phyloP scores from a whole-genome alignment of 371 early-diverging fungal species.

The Mucor sp. region DNA sequence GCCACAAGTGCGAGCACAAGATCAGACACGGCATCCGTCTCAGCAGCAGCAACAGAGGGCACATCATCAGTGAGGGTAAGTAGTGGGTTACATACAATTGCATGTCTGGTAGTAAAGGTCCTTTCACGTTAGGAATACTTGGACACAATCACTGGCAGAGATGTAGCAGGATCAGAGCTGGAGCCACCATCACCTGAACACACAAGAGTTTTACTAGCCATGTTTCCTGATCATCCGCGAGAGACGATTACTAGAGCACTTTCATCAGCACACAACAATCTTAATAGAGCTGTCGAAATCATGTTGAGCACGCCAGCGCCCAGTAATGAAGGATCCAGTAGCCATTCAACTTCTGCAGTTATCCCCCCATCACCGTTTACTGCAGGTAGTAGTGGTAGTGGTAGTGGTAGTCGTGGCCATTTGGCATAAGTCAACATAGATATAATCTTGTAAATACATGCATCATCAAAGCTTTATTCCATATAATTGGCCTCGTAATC shows the following conservation, averaged over 20 bases:
- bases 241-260: constrained; percentile 58
- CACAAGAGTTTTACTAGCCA: constrained; percentile 49
- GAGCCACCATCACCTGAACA: constrained; percentile 55
- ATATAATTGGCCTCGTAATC: not conserved
- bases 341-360: not conserved
- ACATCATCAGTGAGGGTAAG: constrained; percentile 31
- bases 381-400: not conserved
- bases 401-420: not conserved
- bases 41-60: constrained; percentile 16
- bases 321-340: constrained; percentile 10
- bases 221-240: constrained; percentile 62
- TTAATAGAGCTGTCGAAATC: constrained; percentile 60
- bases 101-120: not conserved
- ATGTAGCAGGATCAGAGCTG: constrained; percentile 36
- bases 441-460: not conserved
- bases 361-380: not conserved
- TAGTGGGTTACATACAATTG: not conserved
- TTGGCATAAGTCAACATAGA: not conserved
- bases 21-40: constrained; percentile 2
- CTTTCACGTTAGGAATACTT: constrained; percentile 47
- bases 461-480: not conserved
- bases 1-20: constrained; percentile 2
- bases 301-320: constrained; percentile 49
- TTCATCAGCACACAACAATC: constrained; percentile 55
- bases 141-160: constrained; percentile 56